Evolutionary conservation across 2,329 filamentous ascomycete genomes (phyloP).

Genomic region (Neospermospora avenae): DNA sequence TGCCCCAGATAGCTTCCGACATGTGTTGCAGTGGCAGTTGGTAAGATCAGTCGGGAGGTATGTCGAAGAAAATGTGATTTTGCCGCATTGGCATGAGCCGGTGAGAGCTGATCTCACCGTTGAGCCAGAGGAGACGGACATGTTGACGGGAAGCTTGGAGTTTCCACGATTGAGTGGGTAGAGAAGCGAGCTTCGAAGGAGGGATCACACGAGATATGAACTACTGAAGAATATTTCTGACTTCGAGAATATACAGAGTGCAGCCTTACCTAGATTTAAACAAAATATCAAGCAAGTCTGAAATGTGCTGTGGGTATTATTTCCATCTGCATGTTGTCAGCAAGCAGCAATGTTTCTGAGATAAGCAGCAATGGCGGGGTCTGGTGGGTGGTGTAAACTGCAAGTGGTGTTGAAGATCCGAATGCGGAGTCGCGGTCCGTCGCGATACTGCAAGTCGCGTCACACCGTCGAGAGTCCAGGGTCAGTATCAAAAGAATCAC

Average conservation of each 20-base stretch:
- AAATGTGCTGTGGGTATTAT: not conserved
- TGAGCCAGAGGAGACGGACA: constrained; percentile 2
- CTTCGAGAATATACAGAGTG: not conserved
- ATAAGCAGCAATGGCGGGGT: too few relatives aligned
- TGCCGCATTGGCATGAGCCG: constrained; percentile 44
- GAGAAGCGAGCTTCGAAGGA: not conserved
- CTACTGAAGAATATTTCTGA: not conserved
- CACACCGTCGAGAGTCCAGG: not conserved
- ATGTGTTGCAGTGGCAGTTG: constrained; percentile 47
- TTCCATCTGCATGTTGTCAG: not conserved
- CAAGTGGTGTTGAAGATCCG: constrained; percentile 13
- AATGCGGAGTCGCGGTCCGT: constrained; percentile 1
- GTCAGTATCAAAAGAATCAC: not conserved
- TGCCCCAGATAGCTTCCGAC: constrained; percentile 46
- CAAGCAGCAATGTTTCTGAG: too few relatives aligned
- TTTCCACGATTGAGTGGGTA: too few relatives aligned
- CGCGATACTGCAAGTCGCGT: constrained; percentile 7
- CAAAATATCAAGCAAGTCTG: not conserved
- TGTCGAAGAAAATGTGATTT: constrained; percentile 41
- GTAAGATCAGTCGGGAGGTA: constrained; percentile 36
- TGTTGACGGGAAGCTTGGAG: not conserved
- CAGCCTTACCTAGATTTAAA: not conserved
- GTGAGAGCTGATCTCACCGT: constrained; percentile 27
- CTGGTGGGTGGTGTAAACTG: too few relatives aligned
- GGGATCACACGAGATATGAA: not conserved